Conservation (phyloP, 805 yeast species). For the Vanderwaltozyma tropicalis region DNA sequence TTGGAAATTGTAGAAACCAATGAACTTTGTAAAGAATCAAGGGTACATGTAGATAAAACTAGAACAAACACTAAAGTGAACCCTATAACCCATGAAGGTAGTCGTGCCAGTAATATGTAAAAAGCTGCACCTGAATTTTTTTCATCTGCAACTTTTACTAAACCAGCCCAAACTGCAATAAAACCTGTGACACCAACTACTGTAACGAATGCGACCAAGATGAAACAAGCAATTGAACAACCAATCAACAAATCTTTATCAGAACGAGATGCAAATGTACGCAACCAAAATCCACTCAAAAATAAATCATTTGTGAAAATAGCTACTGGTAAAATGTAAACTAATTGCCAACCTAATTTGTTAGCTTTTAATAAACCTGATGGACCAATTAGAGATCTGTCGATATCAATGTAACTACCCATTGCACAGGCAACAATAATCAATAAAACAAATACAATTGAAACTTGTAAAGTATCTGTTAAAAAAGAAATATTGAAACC, state of each 20-base stretch:
- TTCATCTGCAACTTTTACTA: constrained; percentile 35
- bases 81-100: constrained; percentile 83
- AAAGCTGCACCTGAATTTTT: constrained; percentile 58
- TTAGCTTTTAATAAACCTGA: constrained; percentile 55
- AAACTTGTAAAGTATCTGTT: constrained; percentile 82
- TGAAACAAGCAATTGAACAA: constrained; percentile 61
- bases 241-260: constrained; percentile 70
- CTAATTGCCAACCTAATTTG: constrained; percentile 78
- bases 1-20: constrained; percentile 82
- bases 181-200: constrained; percentile 78
- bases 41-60: constrained; percentile 73
- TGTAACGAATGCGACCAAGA: constrained; percentile 51
- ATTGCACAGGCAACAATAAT: constrained; percentile 69
- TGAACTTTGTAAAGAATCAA: constrained; percentile 83
- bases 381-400: constrained; percentile 50
- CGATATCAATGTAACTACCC: constrained; percentile 58
- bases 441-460: constrained; percentile 52
- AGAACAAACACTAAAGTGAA: constrained; percentile 67
- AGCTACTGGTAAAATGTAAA: constrained; percentile 77
- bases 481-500: constrained; percentile 83
- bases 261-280: constrained; percentile 82
- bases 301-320: constrained; percentile 85
- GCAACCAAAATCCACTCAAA: constrained; percentile 85
- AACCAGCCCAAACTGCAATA: constrained; percentile 83
- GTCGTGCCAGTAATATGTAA: constrained; percentile 53